Conservation (phyloP, 1,139 yeast species). For the Trichomonascaceae sp. region DNA sequence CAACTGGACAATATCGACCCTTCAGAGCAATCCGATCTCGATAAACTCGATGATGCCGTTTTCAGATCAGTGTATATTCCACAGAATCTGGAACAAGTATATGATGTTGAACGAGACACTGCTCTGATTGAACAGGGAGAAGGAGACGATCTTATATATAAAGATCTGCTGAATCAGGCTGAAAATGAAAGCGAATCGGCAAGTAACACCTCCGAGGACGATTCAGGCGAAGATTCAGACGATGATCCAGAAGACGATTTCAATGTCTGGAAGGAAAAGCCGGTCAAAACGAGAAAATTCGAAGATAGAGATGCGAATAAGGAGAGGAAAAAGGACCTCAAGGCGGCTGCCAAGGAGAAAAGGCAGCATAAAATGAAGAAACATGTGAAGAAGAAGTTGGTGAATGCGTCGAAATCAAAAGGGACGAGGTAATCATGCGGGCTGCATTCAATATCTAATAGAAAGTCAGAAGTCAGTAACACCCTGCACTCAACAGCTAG, state of each 20-base stretch:
- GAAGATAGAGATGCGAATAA: conserved; percentile 84
- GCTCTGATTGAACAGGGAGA: conserved; percentile 76
- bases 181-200: conserved; percentile 26
- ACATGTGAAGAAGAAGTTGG: conserved; percentile 63
- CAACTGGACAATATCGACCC: conserved; percentile 29
- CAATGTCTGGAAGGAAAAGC: conserved; percentile 43
- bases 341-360: conserved; percentile 79
- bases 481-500: too few relatives aligned
- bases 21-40: conserved; percentile 39
- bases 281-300: conserved; percentile 53
- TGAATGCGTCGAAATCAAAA: conserved; percentile 20
- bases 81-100: conserved; percentile 46
- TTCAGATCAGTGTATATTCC: conserved; percentile 85
- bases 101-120: conserved; percentile 72
- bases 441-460: too few relatives aligned
- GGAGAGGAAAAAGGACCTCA: conserved; percentile 76
- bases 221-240: conserved; percentile 29
- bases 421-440: conserved; percentile 13
- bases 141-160: conserved; percentile 60
- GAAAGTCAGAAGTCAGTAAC: too few relatives aligned
- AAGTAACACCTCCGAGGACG: conserved; percentile 30
- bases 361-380: conserved; percentile 89
- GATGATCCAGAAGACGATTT: conserved; percentile 34
- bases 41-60: conserved; percentile 72
- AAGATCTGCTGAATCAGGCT: conserved; percentile 27